These are phyloP conservation scores for Pythium graminicola DNA, from an alignment of 352 stramenopile genomes.

Conservation along the genomic window DNA sequence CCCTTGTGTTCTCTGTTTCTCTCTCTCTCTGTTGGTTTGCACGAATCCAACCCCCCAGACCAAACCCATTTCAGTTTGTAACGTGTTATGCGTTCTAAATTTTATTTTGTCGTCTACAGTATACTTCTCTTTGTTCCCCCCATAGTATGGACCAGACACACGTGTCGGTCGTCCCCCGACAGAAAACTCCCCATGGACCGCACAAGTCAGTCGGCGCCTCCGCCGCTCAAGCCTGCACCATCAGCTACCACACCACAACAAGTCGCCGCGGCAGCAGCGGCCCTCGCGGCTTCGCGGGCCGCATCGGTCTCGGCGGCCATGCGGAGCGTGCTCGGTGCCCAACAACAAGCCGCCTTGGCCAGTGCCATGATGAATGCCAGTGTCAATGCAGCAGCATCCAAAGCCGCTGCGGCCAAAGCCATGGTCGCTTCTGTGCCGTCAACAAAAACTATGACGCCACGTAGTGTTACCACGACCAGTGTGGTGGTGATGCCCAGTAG, in stretches of 20 bases:
- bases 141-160: neutral
- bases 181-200: too few relatives aligned
- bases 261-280: slow-evolving; percentile 17
- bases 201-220: slow-evolving; percentile 10
- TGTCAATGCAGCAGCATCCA: slow-evolving; percentile 5
- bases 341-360: slow-evolving; percentile 11
- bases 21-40: slow-evolving; percentile 3
- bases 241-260: slow-evolving; percentile 18
- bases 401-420: slow-evolving; percentile 1
- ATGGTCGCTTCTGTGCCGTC: neutral
- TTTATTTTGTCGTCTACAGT: slow-evolving; percentile 16
- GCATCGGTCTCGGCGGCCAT: slow-evolving; percentile 19
- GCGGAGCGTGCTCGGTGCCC: slow-evolving; percentile 21
- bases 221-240: slow-evolving; percentile 4
- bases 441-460: neutral
- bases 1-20: neutral
- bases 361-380: slow-evolving; percentile 16
- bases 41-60: slow-evolving; percentile 11
- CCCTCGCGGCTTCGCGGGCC: slow-evolving; percentile 19
- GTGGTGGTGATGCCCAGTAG: slow-evolving; percentile 18
- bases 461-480: neutral
- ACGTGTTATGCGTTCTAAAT: neutral
- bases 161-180: too few relatives aligned
- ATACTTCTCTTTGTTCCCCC: neutral
- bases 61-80: slow-evolving; percentile 10